A percentile compares a stretch with the other conserved stretches of the same genome.
phyloP scores from a whole-genome alignment of 2,329 filamentous ascomycete genomes.

The Blastomyces emzantsi region DNA sequence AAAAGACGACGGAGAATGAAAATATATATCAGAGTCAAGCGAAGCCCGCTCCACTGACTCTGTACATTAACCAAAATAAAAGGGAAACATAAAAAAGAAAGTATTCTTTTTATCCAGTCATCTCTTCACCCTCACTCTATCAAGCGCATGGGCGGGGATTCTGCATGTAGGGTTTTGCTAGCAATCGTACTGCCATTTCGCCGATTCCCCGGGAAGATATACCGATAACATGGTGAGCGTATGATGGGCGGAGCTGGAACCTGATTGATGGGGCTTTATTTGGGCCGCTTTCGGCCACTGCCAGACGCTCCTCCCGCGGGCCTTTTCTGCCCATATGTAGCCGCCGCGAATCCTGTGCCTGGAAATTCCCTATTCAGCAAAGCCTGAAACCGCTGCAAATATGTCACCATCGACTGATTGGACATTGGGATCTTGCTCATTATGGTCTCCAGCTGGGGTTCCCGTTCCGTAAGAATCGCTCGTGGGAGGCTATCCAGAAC shows the following conservation, averaged over 20 bases:
- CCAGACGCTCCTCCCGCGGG: constrained; percentile 21
- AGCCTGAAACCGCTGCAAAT: constrained; percentile 26
- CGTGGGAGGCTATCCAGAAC: constrained; percentile 30
- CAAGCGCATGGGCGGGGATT: background rate
- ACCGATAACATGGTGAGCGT: background rate
- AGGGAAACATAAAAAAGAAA: background rate
- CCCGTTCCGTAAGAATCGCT: constrained; percentile 24
- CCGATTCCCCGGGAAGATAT: background rate
- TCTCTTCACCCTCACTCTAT: background rate
- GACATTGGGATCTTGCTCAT: constrained; percentile 41
- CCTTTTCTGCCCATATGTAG: constrained; percentile 24
- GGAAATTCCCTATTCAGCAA: constrained; percentile 21
- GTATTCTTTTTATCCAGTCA: background rate
- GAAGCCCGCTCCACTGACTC: background rate
- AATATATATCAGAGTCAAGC: background rate
- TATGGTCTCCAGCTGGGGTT: constrained; percentile 24
- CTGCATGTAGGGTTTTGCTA: background rate
- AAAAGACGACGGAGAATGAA: background rate
- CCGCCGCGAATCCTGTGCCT: constrained; percentile 13
- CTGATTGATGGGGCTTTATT: constrained; percentile 17
- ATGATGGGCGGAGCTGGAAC: background rate
- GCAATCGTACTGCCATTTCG: background rate
- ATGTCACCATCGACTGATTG: constrained; percentile 33
- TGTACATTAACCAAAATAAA: background rate
- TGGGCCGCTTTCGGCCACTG: constrained; percentile 26